Conservation (phyloP, 305 asterid genomes). For the Solanum hybrid region DNA sequence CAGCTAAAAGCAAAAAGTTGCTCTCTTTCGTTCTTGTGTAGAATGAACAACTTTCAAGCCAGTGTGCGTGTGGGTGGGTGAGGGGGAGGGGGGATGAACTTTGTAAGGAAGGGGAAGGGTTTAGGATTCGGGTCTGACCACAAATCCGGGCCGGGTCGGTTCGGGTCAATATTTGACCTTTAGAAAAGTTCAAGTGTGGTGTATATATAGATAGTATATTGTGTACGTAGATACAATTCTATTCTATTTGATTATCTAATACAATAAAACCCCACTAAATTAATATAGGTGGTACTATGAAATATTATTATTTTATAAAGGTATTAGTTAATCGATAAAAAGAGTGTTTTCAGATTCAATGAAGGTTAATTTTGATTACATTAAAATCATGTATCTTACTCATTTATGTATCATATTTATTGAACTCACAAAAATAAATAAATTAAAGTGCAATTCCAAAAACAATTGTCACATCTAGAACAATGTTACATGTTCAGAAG, state of each 20-base stretch:
- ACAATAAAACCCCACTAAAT: too few relatives aligned
- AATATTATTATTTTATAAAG: too few relatives aligned
- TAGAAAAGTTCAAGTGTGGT: neutral
- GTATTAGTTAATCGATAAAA: too few relatives aligned
- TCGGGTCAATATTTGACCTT: neutral
- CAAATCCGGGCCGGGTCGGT: neutral
- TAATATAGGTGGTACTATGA: too few relatives aligned
- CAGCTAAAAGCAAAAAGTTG: neutral
- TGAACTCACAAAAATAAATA: neutral
- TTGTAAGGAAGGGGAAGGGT: neutral
- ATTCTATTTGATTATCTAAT: too few relatives aligned
- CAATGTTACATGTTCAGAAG: neutral
- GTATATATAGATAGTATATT: too few relatives aligned
- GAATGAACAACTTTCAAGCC: neutral
- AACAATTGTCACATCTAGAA: neutral
- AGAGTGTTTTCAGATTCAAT: neutral
- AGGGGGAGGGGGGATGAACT: accelerated
- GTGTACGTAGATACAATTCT: neutral
- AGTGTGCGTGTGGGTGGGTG: too few relatives aligned
- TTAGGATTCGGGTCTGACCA: neutral
- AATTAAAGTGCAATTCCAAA: neutral
- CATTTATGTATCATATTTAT: too few relatives aligned
- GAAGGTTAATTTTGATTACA: neutral
- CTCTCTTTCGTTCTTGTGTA: neutral
- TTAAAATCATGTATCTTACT: too few relatives aligned